Evolutionary conservation across 2,329 filamentous ascomycete species (phyloP).

Genomic region (Sphaerulina vaccinii): DNA sequence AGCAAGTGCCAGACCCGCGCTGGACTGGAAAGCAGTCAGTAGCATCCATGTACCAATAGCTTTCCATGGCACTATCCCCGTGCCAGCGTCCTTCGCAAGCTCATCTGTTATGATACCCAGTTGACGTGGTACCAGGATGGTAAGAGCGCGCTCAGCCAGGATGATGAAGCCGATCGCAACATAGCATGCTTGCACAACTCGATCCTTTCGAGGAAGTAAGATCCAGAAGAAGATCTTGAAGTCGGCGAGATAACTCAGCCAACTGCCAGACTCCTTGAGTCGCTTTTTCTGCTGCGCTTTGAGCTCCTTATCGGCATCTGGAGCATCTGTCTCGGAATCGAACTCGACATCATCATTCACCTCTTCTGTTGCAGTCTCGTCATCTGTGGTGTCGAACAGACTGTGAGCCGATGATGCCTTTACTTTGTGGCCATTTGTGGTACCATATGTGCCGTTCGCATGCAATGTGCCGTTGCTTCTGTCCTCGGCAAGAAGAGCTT

Average conservation of each 20-base stretch:
- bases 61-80: conserved; percentile 51
- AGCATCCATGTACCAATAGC: conserved; percentile 54
- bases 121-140: conserved; percentile 76
- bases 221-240: conserved; percentile 75
- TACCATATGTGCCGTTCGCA: conserved; percentile 3
- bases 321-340: conserved; percentile 53
- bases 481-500: conserved; percentile 25
- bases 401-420: conserved; percentile 8
- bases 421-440: conserved; percentile 22
- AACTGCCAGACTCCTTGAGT: conserved; percentile 71
- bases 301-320: conserved; percentile 58
- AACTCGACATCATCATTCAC: conserved; percentile 23
- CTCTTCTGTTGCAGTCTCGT: conserved; percentile 12
- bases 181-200: conserved; percentile 65
- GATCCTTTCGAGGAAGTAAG: conserved; percentile 70
- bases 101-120: conserved; percentile 75
- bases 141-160: conserved; percentile 68
- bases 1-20: conserved; percentile 52
- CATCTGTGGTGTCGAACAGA: conserved; percentile 7
- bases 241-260: conserved; percentile 72
- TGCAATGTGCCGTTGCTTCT: not conserved
- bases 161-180: conserved; percentile 66
- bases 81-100: conserved; percentile 53
- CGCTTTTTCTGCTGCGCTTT: conserved; percentile 56
- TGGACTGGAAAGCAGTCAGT: conserved; percentile 51